A percentile compares a stretch with the other conserved stretches of the same genome.
phyloP scores from a whole-genome alignment of 345 rosid species.

The Eucalyptus rudis region DNA sequence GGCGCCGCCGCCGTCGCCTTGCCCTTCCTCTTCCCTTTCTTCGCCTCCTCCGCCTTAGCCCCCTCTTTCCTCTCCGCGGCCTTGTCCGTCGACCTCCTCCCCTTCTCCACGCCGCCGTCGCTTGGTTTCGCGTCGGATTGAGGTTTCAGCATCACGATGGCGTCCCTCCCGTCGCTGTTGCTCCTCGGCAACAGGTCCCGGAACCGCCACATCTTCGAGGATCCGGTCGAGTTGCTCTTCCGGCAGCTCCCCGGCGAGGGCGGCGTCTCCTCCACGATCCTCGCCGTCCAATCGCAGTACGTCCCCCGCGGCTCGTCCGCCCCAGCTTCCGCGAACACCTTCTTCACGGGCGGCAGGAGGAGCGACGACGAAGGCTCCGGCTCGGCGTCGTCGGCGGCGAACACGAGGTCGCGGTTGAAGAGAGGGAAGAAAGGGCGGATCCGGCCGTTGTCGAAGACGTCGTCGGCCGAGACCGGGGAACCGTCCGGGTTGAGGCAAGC shows the following conservation, averaged over 20 bases:
- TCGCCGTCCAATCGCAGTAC: conserved; percentile 25
- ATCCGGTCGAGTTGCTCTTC: conserved; percentile 58
- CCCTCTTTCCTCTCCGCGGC: neutral
- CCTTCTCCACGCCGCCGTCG: neutral
- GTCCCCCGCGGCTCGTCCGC: conserved; percentile 1
- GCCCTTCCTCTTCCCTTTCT: neutral
- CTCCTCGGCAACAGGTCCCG: conserved; percentile 25
- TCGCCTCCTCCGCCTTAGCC: neutral
- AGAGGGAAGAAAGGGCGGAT: conserved; percentile 39
- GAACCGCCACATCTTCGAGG: conserved; percentile 39
- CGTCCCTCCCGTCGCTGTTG: conserved; percentile 50
- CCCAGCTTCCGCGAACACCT: conserved; percentile 20
- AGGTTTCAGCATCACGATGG: conserved; percentile 34
- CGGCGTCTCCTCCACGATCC: conserved; percentile 22
- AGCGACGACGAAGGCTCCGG: neutral
- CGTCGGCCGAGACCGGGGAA: conserved; percentile 37
- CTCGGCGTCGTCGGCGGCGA: neutral
- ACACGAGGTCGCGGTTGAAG: conserved; percentile 17
- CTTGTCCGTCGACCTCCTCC: neutral
- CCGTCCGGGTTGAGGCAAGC: conserved; percentile 11
- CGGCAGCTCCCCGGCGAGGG: conserved; percentile 29
- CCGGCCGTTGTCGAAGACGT: conserved; percentile 34
- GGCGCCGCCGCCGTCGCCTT: neutral
- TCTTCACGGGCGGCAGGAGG: conserved; percentile 13
- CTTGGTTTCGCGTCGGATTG: neutral